Base-by-base conservation (phyloP, 805 yeast species). In the Schizosaccharomyces osmophilus region DNA sequence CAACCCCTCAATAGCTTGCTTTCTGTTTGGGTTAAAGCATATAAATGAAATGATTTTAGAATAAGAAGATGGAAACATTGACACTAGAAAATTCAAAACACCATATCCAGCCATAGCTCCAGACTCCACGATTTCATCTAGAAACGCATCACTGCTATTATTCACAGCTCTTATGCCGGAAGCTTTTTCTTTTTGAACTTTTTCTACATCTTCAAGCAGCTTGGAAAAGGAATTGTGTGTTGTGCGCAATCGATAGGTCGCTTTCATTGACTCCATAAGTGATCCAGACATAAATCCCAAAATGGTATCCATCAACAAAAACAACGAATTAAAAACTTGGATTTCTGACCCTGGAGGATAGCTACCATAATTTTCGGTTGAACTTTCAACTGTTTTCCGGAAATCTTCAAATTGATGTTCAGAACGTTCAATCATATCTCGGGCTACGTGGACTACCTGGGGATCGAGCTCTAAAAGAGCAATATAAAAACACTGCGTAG, bases 21-120 rank as follows among this genome's bases (percentile, higher is more conserved):
- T 94, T 66, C 95, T 77, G 60, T 88, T 82, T 31, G 97, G 97
- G 66, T 77, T 81, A 73, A 90, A 87, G 0, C 97, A 97, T 57
- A 90, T 95, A 62, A 93, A 80, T 0, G 95, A 84, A 59, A 90
- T 76, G 1, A 90, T 95, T 66, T 82, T 84, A n/a, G 95, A 95
- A 61, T 90, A 82, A 0, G 90, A 81, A 0, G 97, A 95, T 4
- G 98, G 98, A 54, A 90, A 82, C 67, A 89, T 76, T 0, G 97
- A 87, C 26, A 90, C 74, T 22, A 90, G 95, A 43, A 90, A 84
- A 70, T 93, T 97, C 61, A 90, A 74, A 57, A 93, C 83, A 24
- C 98, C 98, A 71, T 86, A 88, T 72, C 97, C 59, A 17, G 59
- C 26, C 26, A 55, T 26, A 6, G 31, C n/a, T 5, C 59, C 59